Percentiles rank a stretch among this genome's conserved stretches.
These are phyloP conservation scores for Sporothrix dimorphospora DNA, from an alignment of 2,329 filamentous ascomycete genomes.

Conservation along the genomic window DNA sequence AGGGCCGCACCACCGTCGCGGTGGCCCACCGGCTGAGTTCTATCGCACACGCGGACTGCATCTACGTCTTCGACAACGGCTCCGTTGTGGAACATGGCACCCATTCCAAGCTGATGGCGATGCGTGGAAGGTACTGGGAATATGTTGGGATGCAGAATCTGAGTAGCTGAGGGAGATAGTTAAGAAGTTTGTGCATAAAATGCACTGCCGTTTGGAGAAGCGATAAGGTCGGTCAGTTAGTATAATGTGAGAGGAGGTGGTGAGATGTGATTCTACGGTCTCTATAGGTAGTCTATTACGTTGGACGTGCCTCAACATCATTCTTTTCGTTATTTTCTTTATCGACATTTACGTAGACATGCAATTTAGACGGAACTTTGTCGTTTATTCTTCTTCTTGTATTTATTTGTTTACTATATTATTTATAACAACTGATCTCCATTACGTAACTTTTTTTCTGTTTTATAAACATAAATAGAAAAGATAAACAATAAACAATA, in stretches of 20 bases:
- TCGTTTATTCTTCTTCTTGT: no score
- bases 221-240: neutral
- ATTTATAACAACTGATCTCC: no score
- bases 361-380: no score
- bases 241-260: neutral
- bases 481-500: no score
- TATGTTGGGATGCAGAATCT: slow-evolving; percentile 21
- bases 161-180: slow-evolving; percentile 7
- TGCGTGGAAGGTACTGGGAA: slow-evolving; percentile 15
- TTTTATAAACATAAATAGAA: no score
- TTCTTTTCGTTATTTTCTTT: no score
- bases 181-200: slow-evolving; percentile 1
- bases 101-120: slow-evolving; percentile 68
- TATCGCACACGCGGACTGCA: slow-evolving; percentile 89
- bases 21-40: slow-evolving; percentile 89
- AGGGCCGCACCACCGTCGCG: slow-evolving; percentile 85
- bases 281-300: neutral
- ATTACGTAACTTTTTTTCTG: no score
- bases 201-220: neutral
- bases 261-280: neutral
- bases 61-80: slow-evolving; percentile 92
- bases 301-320: no score
- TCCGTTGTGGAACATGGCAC: slow-evolving; percentile 81
- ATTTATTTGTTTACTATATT: no score
- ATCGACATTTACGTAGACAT: no score